phyloP scores from a whole-genome alignment of 192 early-diverging fungal species.

The Paraglomus occultum region DNA sequence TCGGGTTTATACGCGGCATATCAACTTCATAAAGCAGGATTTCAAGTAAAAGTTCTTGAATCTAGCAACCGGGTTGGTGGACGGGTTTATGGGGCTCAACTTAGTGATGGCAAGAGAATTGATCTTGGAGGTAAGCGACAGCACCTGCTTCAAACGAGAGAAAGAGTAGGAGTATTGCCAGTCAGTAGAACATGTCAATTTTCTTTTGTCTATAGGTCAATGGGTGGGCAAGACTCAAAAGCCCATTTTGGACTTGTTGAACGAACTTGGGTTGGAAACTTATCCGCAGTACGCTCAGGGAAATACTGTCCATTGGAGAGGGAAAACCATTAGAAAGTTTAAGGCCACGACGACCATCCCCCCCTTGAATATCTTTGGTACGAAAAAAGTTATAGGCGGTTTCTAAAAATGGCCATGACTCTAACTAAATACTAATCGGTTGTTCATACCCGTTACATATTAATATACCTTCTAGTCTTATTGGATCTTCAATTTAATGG shows the following conservation, averaged over 20 bases:
- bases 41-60: constrained; percentile 23
- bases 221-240: constrained; percentile 27
- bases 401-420: too few species aligned
- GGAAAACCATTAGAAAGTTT: constrained; percentile 17
- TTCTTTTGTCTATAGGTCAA: constrained; percentile 19
- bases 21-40: constrained; percentile 24
- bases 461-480: not conserved
- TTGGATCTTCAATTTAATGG: constrained; percentile 30
- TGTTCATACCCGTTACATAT: too few species aligned
- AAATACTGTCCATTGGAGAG: constrained; percentile 10
- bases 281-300: constrained; percentile 18
- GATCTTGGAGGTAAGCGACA: constrained; percentile 23
- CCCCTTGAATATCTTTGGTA: constrained; percentile 21
- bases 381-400: not conserved
- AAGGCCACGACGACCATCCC: constrained; percentile 1
- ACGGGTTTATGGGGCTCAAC: constrained; percentile 3
- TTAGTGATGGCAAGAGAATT: constrained; percentile 11
- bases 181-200: not conserved
- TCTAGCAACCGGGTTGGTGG: constrained; percentile 24
- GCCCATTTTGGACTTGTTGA: constrained; percentile 16
- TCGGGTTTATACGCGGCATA: constrained; percentile 23
- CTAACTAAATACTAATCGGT: not conserved
- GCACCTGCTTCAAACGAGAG: too few species aligned
- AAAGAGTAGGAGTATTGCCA: not conserved
- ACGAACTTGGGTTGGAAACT: constrained; percentile 13